Evolutionary conservation across 2,329 filamentous ascomycete genomes (phyloP).

Genomic region (Apiospora arundinis): DNA sequence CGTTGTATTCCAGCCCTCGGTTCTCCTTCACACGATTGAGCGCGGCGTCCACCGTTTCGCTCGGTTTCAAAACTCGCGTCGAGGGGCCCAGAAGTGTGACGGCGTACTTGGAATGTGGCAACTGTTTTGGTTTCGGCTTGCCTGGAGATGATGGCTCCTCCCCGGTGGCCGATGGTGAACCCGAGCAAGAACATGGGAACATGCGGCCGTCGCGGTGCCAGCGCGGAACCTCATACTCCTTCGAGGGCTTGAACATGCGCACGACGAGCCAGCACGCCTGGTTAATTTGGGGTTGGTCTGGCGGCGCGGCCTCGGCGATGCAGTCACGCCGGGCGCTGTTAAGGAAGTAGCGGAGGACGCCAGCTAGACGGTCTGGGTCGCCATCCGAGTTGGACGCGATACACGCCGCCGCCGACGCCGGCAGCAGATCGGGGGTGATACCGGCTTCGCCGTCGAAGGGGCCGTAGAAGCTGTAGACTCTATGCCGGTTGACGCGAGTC

Average conservation of each 20-base stretch:
- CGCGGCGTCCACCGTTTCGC: neutral
- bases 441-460: neutral
- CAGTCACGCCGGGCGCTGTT: neutral
- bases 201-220: conserved; percentile 27
- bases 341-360: neutral
- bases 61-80: conserved; percentile 19
- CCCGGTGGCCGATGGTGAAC: neutral
- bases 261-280: conserved; percentile 24
- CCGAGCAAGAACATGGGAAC: conserved; percentile 23
- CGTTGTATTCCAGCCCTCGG: neutral
- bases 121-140: neutral
- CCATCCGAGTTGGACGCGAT: neutral
- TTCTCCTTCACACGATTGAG: neutral
- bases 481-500: neutral
- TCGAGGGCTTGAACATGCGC: conserved; percentile 20
- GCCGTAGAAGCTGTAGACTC: neutral
- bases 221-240: conserved; percentile 21
- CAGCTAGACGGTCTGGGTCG: neutral
- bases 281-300: neutral
- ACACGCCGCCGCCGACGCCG: neutral
- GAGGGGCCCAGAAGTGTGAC: conserved; percentile 26
- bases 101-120: conserved; percentile 27
- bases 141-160: neutral
- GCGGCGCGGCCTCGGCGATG: neutral
- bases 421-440: too few species aligned